Conservation (phyloP, 2,329 filamentous ascomycete species). For the Blastomyces percursus region DNA sequence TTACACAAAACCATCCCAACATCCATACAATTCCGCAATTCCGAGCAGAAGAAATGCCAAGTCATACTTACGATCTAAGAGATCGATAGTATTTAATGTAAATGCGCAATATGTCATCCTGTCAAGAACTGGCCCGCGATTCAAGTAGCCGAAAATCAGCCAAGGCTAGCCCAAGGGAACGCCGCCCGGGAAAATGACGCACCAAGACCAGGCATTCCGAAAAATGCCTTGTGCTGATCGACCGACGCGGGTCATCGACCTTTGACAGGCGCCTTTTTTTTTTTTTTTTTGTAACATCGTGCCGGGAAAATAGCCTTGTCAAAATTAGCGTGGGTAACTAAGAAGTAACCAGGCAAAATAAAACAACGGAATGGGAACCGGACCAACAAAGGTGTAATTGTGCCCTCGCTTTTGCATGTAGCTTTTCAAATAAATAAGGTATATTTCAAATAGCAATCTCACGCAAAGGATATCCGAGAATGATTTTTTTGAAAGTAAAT, state of each 20-base stretch:
- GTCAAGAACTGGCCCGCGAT: not conserved
- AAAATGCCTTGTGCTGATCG: not conserved
- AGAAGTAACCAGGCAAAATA: no score
- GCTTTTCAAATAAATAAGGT: no score
- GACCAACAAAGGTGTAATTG: no score
- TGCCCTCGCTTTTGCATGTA: no score
- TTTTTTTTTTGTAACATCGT: not conserved
- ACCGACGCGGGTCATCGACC: not conserved
- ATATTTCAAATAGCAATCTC: no score
- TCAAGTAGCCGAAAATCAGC: not conserved
- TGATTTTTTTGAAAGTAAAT: no score
- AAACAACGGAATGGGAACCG: not conserved
- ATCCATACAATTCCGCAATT: not conserved
- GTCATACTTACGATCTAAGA: not conserved
- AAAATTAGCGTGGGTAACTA: no score
- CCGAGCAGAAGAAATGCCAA: not conserved
- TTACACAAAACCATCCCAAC: not conserved
- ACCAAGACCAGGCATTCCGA: not conserved
- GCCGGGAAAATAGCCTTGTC: no score
- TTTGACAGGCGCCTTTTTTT: no score
- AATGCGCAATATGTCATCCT: not conserved
- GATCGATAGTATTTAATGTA: no score
- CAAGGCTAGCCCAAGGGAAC: not conserved
- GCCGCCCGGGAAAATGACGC: not conserved
- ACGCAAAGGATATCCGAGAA: no score